A percentile compares a stretch with the other conserved stretches of the same genome.
These are phyloP conservation scores for Aspergillus ellipticus DNA, from an alignment of 495 filamentous ascomycete genomes.

Conservation along the genomic window DNA sequence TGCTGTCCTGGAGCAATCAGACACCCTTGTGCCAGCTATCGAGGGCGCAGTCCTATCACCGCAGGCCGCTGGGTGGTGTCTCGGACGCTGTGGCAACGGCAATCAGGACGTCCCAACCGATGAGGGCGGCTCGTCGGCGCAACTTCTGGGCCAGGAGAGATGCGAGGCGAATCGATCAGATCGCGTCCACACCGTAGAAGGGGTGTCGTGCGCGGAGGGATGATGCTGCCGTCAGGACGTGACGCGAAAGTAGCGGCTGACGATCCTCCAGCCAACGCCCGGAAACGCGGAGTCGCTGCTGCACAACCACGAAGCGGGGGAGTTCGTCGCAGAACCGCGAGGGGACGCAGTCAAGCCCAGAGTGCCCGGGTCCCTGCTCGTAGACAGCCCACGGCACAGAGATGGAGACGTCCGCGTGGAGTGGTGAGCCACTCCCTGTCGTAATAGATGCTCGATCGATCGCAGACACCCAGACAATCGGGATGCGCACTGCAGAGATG, in stretches of 20 bases:
- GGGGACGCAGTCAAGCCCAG: not conserved
- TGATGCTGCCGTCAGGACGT: slow-evolving; percentile 5
- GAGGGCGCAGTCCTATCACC: not conserved
- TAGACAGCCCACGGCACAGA: no score
- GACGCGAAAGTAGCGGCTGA: slow-evolving; percentile 11
- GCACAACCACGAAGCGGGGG: slow-evolving; percentile 2
- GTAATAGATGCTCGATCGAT: no score
- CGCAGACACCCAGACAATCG: not conserved
- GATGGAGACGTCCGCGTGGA: no score
- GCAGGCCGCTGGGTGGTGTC: not conserved
- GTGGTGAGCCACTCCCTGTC: no score
- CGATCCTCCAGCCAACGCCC: slow-evolving; percentile 1
- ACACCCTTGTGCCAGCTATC: not conserved
- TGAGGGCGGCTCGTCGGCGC: not conserved
- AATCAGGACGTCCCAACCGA: not conserved
- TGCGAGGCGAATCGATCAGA: not conserved
- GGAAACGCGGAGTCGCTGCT: slow-evolving; percentile 12
- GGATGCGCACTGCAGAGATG: not conserved
- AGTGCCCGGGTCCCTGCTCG: no score
- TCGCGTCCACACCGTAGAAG: not conserved
- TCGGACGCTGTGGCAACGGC: not conserved
- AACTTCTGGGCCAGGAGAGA: not conserved
- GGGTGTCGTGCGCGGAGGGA: not conserved
- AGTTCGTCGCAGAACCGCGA: not conserved
- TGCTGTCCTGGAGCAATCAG: not conserved